Conservation (phyloP, 1,284 basidiomycete species). For the Pascua guehoae region DNA sequence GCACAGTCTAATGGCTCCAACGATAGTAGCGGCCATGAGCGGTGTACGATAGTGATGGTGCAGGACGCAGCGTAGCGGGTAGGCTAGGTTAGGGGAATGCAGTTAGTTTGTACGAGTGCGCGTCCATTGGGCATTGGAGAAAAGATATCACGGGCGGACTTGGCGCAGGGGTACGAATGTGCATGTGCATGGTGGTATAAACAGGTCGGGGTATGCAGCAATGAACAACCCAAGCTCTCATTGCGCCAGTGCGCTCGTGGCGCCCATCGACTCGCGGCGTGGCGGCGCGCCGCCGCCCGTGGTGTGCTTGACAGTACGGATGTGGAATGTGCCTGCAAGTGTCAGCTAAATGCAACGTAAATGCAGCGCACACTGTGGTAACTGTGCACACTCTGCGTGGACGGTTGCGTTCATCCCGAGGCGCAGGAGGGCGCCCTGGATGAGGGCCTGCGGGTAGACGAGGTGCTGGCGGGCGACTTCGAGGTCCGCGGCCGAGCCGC, state of each 20-base stretch:
- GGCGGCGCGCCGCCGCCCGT: no score
- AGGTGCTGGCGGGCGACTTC: slow-evolving; percentile 71
- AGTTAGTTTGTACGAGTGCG: no score
- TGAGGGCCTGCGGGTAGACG: slow-evolving; percentile 71
- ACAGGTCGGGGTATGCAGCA: no score
- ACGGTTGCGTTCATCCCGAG: slow-evolving; percentile 73
- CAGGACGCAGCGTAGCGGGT: neutral
- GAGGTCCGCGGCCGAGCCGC: slow-evolving; percentile 69
- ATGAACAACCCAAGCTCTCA: no score
- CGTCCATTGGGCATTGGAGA: no score
- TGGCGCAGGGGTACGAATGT: no score
- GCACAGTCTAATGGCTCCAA: neutral
- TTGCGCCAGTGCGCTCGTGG: no score
- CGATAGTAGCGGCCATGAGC: slow-evolving; percentile 2
- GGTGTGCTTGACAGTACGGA: slow-evolving; percentile 11
- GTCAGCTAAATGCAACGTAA: neutral
- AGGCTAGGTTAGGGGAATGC: no score
- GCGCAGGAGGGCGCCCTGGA: slow-evolving; percentile 72
- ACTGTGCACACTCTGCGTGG: slow-evolving; percentile 67
- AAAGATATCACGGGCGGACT: no score
- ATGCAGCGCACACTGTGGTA: slow-evolving; percentile 71
- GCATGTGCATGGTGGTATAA: no score
- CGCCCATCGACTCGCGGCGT: no score
- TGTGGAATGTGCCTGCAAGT: slow-evolving; percentile 42
- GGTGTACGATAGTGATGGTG: neutral